Percentiles rank a stretch among this genome's conserved stretches.
phyloP scores from a whole-genome alignment of 768 basidiomycete species.

The Lactarius hatsudake region DNA sequence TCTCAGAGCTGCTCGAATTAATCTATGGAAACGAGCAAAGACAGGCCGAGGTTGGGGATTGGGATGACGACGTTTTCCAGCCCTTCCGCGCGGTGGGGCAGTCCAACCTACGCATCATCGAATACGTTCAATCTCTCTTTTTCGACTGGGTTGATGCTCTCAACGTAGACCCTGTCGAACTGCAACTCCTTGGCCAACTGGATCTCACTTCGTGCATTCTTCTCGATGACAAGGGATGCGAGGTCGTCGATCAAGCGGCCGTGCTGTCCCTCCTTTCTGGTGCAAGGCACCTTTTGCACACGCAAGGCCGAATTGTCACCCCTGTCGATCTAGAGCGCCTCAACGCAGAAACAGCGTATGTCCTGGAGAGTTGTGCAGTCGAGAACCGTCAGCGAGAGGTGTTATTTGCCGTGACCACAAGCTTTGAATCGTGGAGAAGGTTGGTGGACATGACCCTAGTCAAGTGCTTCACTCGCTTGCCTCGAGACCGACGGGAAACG shows the following conservation, averaged over 20 bases:
- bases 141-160: slow-evolving; percentile 87
- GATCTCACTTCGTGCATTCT: slow-evolving; percentile 71
- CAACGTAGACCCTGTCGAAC: slow-evolving; percentile 50
- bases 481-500: slow-evolving; percentile 78
- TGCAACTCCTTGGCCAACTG: slow-evolving; percentile 63
- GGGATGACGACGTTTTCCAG: slow-evolving; percentile 50
- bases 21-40: slow-evolving; percentile 66
- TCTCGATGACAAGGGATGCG: slow-evolving; percentile 68
- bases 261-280: slow-evolving; percentile 66
- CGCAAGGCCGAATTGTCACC: slow-evolving; percentile 64
- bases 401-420: slow-evolving; percentile 60
- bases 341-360: slow-evolving; percentile 64
- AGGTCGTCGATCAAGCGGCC: slow-evolving; percentile 73
- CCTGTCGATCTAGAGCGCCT: slow-evolving; percentile 63
- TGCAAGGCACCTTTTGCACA: slow-evolving; percentile 59
- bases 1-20: slow-evolving; percentile 72
- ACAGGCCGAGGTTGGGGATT: slow-evolving; percentile 42
- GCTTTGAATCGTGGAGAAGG: slow-evolving; percentile 83
- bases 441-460: slow-evolving; percentile 81
- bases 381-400: slow-evolving; percentile 89
- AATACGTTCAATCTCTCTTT: slow-evolving; percentile 81
- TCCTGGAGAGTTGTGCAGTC: slow-evolving; percentile 78
- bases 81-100: slow-evolving; percentile 76
- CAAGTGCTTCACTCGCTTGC: slow-evolving; percentile 82
- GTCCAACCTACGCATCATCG: slow-evolving; percentile 81